Percentiles rank a stretch among this genome's conserved stretches.
These are phyloP conservation scores for Neophaeococcomyces mojaviensis DNA, from an alignment of 2,329 filamentous ascomycete species.

Conservation along the genomic window DNA sequence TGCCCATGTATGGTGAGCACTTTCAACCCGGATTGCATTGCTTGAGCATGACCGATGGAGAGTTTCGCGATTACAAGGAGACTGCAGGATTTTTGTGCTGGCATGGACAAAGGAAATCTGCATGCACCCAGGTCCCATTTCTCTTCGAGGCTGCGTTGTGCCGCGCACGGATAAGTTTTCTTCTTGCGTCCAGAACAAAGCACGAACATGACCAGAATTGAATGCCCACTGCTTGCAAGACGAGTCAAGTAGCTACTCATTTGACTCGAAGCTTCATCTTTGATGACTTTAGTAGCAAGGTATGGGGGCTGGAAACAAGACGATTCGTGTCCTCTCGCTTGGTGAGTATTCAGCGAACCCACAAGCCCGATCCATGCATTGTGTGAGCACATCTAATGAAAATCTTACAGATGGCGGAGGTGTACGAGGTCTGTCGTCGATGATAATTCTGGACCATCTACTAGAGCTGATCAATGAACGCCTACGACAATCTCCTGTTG, in stretches of 20 bases:
- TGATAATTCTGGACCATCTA: conserved; percentile 30
- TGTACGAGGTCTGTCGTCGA: conserved; percentile 32
- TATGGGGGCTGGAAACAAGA: background rate
- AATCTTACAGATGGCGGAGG: conserved; percentile 33
- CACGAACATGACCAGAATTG: too few relatives aligned
- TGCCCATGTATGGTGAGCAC: conserved; percentile 16
- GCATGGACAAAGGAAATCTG: background rate
- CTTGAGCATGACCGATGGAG: background rate
- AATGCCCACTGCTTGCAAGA: too few relatives aligned
- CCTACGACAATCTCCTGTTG: conserved; percentile 8
- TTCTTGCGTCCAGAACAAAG: too few relatives aligned
- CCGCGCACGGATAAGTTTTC: too few relatives aligned
- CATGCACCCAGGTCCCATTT: too few relatives aligned
- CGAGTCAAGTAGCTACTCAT: too few relatives aligned
- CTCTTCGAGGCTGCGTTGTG: too few relatives aligned
- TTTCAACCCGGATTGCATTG: conserved; percentile 1
- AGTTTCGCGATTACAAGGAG: background rate
- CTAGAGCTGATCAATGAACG: conserved; percentile 26
- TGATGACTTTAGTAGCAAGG: background rate
- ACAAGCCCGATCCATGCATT: background rate
- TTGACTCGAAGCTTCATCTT: background rate
- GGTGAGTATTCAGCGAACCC: conserved; percentile 3
- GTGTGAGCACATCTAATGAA: background rate
- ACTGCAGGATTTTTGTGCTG: background rate
- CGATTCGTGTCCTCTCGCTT: conserved; percentile 11